phyloP scores from a whole-genome alignment of 2,329 filamentous ascomycete genomes.

The Curvularia spicifera region DNA sequence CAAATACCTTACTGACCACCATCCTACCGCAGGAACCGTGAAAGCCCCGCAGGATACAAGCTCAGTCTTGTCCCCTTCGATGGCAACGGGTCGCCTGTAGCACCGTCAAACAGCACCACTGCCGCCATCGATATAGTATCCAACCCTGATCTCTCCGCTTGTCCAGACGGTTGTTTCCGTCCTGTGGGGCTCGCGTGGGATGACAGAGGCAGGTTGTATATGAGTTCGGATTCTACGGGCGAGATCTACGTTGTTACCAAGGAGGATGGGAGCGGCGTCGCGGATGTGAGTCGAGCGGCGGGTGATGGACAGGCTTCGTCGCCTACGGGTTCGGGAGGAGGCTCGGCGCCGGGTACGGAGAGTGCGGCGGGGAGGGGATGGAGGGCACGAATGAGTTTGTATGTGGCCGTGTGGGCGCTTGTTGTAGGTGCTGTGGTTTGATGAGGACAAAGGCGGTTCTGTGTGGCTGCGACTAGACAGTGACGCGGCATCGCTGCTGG shows the following conservation, averaged over 20 bases:
- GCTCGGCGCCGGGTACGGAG: conserved; percentile 13
- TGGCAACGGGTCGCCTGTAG: conserved; percentile 54
- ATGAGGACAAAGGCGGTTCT: not conserved
- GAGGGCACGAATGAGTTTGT: conserved; percentile 10
- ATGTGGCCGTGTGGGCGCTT: conserved; percentile 17
- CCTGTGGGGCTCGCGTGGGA: conserved; percentile 65
- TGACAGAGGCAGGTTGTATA: conserved; percentile 62
- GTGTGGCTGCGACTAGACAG: no score
- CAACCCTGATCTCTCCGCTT: conserved; percentile 61
- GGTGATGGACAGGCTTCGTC: conserved; percentile 19
- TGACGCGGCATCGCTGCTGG: not conserved
- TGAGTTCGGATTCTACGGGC: conserved; percentile 68
- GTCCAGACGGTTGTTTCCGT: conserved; percentile 66
- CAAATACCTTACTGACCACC: no score
- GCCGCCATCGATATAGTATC: conserved; percentile 62
- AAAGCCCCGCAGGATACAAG: conserved; percentile 59
- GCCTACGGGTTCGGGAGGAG: conserved; percentile 15
- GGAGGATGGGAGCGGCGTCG: conserved; percentile 40
- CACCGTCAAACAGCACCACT: conserved; percentile 54
- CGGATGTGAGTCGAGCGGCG: conserved; percentile 29
- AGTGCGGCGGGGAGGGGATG: conserved; percentile 4
- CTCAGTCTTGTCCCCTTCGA: conserved; percentile 56
- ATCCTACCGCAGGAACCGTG: conserved; percentile 50
- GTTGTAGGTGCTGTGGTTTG: conserved; percentile 13
- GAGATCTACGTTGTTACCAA: conserved; percentile 65